phyloP scores from a whole-genome alignment of 108 stramenopile species.

The Chaetoceros muelleri region DNA sequence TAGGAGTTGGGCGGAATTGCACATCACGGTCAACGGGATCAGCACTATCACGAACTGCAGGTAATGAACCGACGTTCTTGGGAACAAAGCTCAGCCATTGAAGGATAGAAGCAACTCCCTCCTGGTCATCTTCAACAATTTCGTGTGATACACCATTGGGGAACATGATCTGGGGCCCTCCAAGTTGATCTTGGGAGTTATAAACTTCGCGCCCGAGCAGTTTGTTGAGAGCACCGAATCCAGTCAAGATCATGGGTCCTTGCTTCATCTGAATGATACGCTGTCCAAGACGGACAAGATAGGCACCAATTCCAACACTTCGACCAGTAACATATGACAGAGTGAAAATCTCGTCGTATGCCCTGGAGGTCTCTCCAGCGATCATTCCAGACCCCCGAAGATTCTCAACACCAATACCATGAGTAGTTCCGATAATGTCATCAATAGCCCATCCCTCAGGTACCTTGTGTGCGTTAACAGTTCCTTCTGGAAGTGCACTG shows the following conservation, averaged over 20 bases:
- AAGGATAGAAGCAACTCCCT: slow-evolving; percentile 80
- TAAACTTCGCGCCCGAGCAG: slow-evolving; percentile 94
- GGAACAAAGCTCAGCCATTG: slow-evolving; percentile 94
- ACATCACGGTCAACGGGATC: slow-evolving; percentile 90
- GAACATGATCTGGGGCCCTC: slow-evolving; percentile 96
- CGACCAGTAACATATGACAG: slow-evolving; percentile 95
- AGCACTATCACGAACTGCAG: slow-evolving; percentile 54
- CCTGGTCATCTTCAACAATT: slow-evolving; percentile 88
- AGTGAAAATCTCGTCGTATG: slow-evolving; percentile 96
- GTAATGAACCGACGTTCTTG: slow-evolving; percentile 67
- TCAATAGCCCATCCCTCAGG: slow-evolving; percentile 82
- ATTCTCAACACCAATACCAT: slow-evolving; percentile 98
- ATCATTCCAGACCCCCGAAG: slow-evolving; percentile 95
- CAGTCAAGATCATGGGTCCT: slow-evolving; percentile 92
- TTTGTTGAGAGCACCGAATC: slow-evolving; percentile 95
- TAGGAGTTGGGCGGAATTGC: slow-evolving; percentile 75
- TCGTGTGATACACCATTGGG: slow-evolving; percentile 95
- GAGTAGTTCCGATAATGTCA: slow-evolving; percentile 89
- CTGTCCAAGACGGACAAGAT: slow-evolving; percentile 88
- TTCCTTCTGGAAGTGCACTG: slow-evolving; percentile 74
- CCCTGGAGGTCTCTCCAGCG: slow-evolving; percentile 94
- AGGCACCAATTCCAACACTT: slow-evolving; percentile 92
- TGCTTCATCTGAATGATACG: slow-evolving; percentile 89
- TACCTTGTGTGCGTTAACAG: slow-evolving; percentile 81
- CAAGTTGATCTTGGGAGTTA: slow-evolving; percentile 96